Evolutionary conservation across 2,329 filamentous ascomycete genomes (phyloP).

Genomic region (Neoascochyta sp.): DNA sequence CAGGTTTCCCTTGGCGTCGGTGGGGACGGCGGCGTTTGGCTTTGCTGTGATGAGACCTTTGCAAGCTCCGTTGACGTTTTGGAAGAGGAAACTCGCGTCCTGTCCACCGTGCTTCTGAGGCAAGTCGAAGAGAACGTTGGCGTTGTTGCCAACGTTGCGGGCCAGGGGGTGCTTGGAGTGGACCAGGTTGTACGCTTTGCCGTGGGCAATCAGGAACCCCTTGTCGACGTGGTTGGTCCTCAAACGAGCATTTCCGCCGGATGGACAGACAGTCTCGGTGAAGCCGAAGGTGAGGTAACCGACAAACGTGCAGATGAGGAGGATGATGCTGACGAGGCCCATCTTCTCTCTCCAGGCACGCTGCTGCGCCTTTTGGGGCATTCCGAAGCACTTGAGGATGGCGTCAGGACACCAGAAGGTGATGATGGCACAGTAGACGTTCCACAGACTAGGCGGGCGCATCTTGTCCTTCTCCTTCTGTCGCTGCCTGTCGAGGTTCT

Average conservation of each 20-base stretch:
- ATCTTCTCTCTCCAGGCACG: slow-evolving; percentile 98
- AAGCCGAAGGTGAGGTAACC: slow-evolving; percentile 98
- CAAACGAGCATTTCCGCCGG: slow-evolving; percentile 63
- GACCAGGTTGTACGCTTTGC: slow-evolving; percentile 79
- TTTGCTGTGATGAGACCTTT: slow-evolving; percentile 80
- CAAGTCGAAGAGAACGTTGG: slow-evolving; percentile 87
- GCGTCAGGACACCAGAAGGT: slow-evolving; percentile 94
- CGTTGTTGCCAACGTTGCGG: slow-evolving; percentile 66
- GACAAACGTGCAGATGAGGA: slow-evolving; percentile 81
- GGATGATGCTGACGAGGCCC: slow-evolving; percentile 89
- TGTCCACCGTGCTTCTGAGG: slow-evolving; percentile 76
- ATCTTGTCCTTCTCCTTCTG: slow-evolving; percentile 61
- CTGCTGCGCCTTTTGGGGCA: slow-evolving; percentile 78
- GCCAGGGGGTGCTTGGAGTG: slow-evolving; percentile 75
- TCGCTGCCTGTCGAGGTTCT: slow-evolving; percentile 58
- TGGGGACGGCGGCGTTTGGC: slow-evolving; percentile 71
- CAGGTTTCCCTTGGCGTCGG: slow-evolving; percentile 64
- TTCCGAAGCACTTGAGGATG: slow-evolving; percentile 79
- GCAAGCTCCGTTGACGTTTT: slow-evolving; percentile 96
- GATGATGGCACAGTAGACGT: slow-evolving; percentile 86
- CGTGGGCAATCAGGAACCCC: slow-evolving; percentile 96
- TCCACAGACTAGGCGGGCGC: slow-evolving; percentile 84
- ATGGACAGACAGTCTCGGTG: slow-evolving; percentile 78
- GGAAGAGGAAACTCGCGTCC: slow-evolving; percentile 95
- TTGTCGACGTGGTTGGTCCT: slow-evolving; percentile 74